Base-by-base conservation (phyloP, 139 green algal genomes). In the Volvox africanus region DNA sequence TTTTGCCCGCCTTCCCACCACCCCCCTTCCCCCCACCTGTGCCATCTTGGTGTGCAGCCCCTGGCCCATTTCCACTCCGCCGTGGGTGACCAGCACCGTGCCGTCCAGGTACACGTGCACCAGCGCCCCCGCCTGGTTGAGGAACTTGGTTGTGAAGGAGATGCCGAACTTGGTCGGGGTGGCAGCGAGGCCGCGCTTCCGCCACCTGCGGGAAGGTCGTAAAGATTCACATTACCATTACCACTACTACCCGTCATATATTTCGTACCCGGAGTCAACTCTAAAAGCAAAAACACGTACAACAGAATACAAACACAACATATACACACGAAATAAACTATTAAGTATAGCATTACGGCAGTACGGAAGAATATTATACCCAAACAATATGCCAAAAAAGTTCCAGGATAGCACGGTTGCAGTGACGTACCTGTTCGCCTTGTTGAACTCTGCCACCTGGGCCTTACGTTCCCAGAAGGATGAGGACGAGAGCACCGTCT, bases 1-100 rank as follows among this genome's bases (percentile, higher is more conserved):
- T 33, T 82, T 21, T 32, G 17, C 17, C 28, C 28, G 12, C 28
- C 2, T 2, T 11, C 33, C 76, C 50, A 28, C 18, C 76, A 20
- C 30, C 24, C 20, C 20, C 36, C 44, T 9, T 55, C 44, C 44
- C 9, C 61, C 75, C 30, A 94, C 94, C 94, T 99, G 97, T 0
- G 95, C 96, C 80, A 99, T 96, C 95, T 99, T 99, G 82, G 98
- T 99, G 95, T 99, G 98, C 90, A 99, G 96, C 12, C 98, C 98
- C 95, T 99, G 98, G 0, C 98, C 98, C 98, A 99, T 99, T 96
- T 99, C 98, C 88, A 99, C 98, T 19, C 98, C 98, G 11, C 98
- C 98, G 80, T 99, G 98, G 0, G 97, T 98, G 21, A 99, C 97
- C 88, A 99, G 93, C 71, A 98, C 97, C 0, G 96, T 98, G 84